phyloP scores from a whole-genome alignment of 2,329 filamentous ascomycete species.

The Aspergillus fischeri region DNA sequence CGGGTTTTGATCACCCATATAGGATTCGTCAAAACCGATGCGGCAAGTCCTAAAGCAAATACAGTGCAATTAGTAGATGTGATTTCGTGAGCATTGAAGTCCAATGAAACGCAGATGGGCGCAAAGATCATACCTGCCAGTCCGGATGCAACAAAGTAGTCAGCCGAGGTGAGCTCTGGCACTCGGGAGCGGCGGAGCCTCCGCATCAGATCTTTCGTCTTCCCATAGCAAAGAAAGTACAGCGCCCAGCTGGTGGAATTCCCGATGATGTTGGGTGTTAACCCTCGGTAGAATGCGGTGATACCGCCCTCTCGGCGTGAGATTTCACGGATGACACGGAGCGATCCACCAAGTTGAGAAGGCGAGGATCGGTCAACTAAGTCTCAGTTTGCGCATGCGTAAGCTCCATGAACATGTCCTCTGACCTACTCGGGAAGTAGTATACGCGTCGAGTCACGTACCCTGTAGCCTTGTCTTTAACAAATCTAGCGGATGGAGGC shows the following conservation, averaged over 20 bases:
- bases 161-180: constrained; percentile 53
- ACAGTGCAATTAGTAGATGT: neutral
- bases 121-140: constrained; percentile 44
- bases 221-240: constrained; percentile 77
- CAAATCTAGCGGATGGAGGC: constrained; percentile 87
- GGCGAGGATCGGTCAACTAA: constrained; percentile 49
- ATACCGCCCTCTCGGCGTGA: constrained; percentile 54
- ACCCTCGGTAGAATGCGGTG: constrained; percentile 77
- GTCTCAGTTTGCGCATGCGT: constrained; percentile 33
- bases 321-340: constrained; percentile 51
- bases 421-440: neutral
- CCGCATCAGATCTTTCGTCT: constrained; percentile 54
- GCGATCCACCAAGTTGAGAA: constrained; percentile 50
- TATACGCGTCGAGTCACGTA: constrained; percentile 37
- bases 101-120: neutral
- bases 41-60: constrained; percentile 56
- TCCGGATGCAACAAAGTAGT: constrained; percentile 78
- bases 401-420: neutral
- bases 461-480: constrained; percentile 95
- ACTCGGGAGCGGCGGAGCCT: constrained; percentile 30
- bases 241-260: constrained; percentile 87
- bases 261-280: constrained; percentile 85
- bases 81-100: neutral
- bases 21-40: constrained; percentile 82
- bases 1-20: constrained; percentile 98